A percentile compares a stretch with the other conserved stretches of the same genome.
phyloP scores from a whole-genome alignment of 1,284 basidiomycete species.

The Cutaneotrichosporon cutaneum region DNA sequence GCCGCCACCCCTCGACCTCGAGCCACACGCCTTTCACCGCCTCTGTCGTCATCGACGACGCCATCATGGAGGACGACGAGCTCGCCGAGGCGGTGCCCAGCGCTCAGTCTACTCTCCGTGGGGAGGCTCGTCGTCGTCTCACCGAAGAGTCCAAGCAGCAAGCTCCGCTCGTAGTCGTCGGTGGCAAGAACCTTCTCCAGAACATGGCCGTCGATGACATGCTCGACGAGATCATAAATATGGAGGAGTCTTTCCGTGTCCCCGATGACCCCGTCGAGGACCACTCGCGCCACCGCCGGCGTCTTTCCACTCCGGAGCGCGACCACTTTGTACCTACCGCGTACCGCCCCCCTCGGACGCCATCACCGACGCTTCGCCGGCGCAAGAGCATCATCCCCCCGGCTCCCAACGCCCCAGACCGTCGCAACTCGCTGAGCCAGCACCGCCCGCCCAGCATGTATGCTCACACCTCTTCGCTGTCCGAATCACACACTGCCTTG shows the following conservation, averaged over 20 bases:
- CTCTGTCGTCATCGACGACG: conserved; percentile 34
- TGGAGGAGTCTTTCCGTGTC: conserved; percentile 50
- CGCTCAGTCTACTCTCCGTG: conserved; percentile 18
- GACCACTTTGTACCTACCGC: conserved; percentile 34
- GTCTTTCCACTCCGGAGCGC: conserved; percentile 14
- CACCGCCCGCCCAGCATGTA: conserved; percentile 33
- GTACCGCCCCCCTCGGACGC: conserved; percentile 41
- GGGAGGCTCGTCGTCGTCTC: conserved; percentile 8
- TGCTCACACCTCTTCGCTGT: conserved; percentile 45
- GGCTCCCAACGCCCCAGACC: conserved; percentile 18
- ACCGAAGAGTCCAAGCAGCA: conserved; percentile 1
- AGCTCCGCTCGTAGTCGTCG: conserved; percentile 30
- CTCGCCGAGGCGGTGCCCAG: conserved; percentile 10
- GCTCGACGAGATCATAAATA: conserved; percentile 53
- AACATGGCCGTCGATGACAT: conserved; percentile 46
- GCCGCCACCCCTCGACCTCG: conserved; percentile 36
- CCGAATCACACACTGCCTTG: conserved; percentile 49
- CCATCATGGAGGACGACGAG: conserved; percentile 48
- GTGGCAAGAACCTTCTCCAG: conserved; percentile 7
- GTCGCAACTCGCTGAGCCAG: conserved; percentile 15
- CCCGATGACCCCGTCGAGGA: conserved; percentile 29
- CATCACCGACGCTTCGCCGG: conserved; percentile 31
- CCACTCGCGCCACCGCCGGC: neutral
- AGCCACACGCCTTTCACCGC: conserved; percentile 32
- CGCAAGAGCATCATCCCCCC: conserved; percentile 20